phyloP scores from a whole-genome alignment of 306 rosid species.

The Canavalia gladiata region DNA sequence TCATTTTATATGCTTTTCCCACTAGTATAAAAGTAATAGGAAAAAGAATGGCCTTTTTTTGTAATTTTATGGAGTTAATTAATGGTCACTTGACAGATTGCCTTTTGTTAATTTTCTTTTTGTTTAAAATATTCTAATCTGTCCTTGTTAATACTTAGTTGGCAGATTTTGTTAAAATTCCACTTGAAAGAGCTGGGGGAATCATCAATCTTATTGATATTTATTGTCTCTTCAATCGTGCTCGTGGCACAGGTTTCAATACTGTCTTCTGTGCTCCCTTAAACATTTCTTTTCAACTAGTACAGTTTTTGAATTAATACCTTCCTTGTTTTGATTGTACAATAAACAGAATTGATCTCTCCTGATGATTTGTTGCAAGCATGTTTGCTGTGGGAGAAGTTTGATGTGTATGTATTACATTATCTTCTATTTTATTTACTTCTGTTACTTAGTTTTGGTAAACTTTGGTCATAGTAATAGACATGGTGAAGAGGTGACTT shows the following conservation, averaged over 20 bases:
- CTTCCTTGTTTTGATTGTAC: slow-evolving; percentile 47
- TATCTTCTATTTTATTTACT: slow-evolving; percentile 44
- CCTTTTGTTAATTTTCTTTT: slow-evolving; percentile 34
- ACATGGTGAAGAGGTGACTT: slow-evolving; percentile 26
- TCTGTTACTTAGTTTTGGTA: slow-evolving; percentile 22
- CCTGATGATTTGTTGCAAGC: slow-evolving; percentile 98
- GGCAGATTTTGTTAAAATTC: slow-evolving; percentile 93
- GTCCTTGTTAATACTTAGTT: slow-evolving; percentile 61
- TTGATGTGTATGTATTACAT: slow-evolving; percentile 82
- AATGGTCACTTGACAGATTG: slow-evolving; percentile 14
- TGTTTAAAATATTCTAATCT: slow-evolving; percentile 43
- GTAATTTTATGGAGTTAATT: slow-evolving; percentile 37
- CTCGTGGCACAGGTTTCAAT: slow-evolving; percentile 93
- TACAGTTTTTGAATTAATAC: slow-evolving; percentile 25
- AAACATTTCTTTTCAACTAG: slow-evolving; percentile 30
- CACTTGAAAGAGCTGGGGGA: slow-evolving; percentile 93
- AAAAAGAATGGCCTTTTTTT: slow-evolving; percentile 17
- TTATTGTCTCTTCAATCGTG: slow-evolving; percentile 95
- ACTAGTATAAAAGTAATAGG: neutral
- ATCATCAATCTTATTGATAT: slow-evolving; percentile 90
- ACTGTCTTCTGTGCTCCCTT: slow-evolving; percentile 28
- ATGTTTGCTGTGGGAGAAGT: slow-evolving; percentile 95
- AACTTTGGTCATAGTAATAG: slow-evolving; percentile 36
- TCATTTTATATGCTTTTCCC: slow-evolving; percentile 32
- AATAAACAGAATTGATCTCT: slow-evolving; percentile 85